Conservation (phyloP, 805 yeast genomes). For the Ogataea naganishii region DNA sequence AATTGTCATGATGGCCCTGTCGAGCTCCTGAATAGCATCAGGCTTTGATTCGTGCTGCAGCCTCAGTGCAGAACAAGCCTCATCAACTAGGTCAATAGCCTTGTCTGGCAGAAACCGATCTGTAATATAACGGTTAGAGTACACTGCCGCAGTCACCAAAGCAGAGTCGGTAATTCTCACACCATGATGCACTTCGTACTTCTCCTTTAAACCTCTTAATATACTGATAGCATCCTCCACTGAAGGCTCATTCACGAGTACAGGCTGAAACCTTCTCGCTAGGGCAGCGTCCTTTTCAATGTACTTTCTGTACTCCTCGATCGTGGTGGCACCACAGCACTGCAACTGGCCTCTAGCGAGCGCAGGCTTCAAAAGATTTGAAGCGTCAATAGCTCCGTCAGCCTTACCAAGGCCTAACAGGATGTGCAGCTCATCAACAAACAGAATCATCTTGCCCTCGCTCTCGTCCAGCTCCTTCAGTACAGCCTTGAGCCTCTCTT, state of each 20-base stretch:
- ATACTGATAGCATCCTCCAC: constrained; percentile 89
- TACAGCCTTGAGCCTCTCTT: constrained; percentile 75
- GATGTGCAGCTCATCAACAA: constrained; percentile 87
- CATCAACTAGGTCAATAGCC: constrained; percentile 94
- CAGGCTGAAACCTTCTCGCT: constrained; percentile 90
- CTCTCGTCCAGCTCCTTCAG: constrained; percentile 78
- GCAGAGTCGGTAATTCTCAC: constrained; percentile 91
- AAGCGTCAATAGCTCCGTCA: constrained; percentile 94
- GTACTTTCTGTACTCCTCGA: constrained; percentile 86
- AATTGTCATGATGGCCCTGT: constrained; percentile 84
- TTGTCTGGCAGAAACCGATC: constrained; percentile 92
- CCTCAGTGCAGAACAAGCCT: constrained; percentile 91
- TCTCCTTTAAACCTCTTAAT: constrained; percentile 85
- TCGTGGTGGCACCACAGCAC: constrained; percentile 94
- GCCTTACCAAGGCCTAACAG: constrained; percentile 85
- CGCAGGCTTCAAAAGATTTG: constrained; percentile 87
- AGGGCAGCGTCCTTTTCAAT: constrained; percentile 95
- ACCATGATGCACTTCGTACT: constrained; percentile 96
- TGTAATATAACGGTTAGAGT: constrained; percentile 83
- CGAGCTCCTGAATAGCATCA: constrained; percentile 83
- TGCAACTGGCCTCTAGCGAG: constrained; percentile 87
- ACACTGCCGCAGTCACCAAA: constrained; percentile 84
- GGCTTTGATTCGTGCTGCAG: constrained; percentile 97
- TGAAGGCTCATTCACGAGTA: constrained; percentile 75
- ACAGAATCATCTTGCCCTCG: constrained; percentile 67